Evolutionary conservation across 2,329 filamentous ascomycete species (phyloP), one percentile per base, ranked within the genome.

Genomic region (Alternaria metachromatica): DNA sequence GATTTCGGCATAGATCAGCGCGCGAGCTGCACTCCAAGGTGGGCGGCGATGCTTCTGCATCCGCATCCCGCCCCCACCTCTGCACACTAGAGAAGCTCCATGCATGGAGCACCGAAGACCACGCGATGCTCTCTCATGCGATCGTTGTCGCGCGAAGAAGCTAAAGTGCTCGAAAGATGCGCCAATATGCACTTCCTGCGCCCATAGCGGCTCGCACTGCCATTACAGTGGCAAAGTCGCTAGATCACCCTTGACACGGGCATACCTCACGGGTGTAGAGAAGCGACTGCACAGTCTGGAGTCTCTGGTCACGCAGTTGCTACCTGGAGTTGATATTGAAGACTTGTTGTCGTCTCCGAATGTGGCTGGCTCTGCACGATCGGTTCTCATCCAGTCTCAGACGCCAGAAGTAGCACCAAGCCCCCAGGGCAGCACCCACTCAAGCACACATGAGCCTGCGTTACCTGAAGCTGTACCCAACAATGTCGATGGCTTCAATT

Each of bases 121-220:
- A 25, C 68, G 63, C 37, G 63, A 66, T 62, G 63, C 60, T 28
- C 55, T 67, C 33, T 67, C 65, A 48, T 74, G 72, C 65, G 70
- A 72, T 55, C 66, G 72, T 28, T 74, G 72, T 53, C 69, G 72
- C 49, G 62, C 70, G 55, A 74, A 74, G 43, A 74, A 74, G 50
- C 45, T 74, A 37, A 74, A 74, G 65, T 74, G 72, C n/a, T 74
- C 72, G 23, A 74, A 74, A 49, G 69, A 74, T 30, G 61, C 65
- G 43, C 72, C 72, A 30, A 57, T 63, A 33, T 74, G 72, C 53
- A 65, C 54, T 37, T 63, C 64, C n/a, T 74, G 72, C 59, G 67
- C 64, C 20, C 55, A 68, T 18, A 74, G 66, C 20, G 62, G 66
- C 5, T 60, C 67, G 7, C 56, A 65, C 45, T 74, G 70, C 11